Evolutionary conservation across 2,329 filamentous ascomycete species (phyloP).

Genomic region (Emydomyces testavorans): DNA sequence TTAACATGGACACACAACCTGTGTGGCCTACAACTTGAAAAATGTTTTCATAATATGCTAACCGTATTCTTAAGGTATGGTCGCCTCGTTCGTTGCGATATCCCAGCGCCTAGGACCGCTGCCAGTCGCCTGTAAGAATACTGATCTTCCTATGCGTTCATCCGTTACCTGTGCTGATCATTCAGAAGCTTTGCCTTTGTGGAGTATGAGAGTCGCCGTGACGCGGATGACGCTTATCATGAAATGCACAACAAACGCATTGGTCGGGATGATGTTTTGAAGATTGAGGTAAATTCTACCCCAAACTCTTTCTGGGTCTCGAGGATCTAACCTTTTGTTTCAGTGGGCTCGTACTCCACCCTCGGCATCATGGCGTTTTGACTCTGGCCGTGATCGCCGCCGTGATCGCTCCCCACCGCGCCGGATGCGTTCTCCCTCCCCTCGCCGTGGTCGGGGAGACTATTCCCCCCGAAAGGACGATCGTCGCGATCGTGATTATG

Average conservation of each 20-base stretch:
- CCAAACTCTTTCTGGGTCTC: background rate
- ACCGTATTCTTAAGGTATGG: conserved; percentile 63
- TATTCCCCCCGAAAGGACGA: conserved; percentile 85
- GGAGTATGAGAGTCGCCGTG: conserved; percentile 95
- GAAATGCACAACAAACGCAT: conserved; percentile 99
- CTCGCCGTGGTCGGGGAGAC: conserved; percentile 50
- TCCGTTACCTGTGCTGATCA: background rate
- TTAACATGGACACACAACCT: background rate
- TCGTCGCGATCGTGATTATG: conserved; percentile 62
- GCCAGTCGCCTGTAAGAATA: conserved; percentile 82
- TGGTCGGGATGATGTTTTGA: conserved; percentile 84
- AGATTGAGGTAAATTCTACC: conserved; percentile 69
- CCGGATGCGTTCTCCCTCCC: conserved; percentile 49
- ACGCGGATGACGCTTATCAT: conserved; percentile 97
- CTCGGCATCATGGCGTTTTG: conserved; percentile 96
- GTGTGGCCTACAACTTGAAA: background rate
- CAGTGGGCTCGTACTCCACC: conserved; percentile 96
- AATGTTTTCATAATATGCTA: conserved; percentile 9
- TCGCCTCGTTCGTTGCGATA: conserved; percentile 94
- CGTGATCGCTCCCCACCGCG: conserved; percentile 63
- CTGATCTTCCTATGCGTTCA: background rate
- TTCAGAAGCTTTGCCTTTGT: conserved; percentile 81
- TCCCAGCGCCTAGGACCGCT: conserved; percentile 86
- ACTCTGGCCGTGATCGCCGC: conserved; percentile 55
- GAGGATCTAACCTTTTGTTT: background rate